These are phyloP conservation scores for Blastocystis sp. DNA, from an alignment of 352 stramenopile genomes.

Conservation along the genomic window DNA sequence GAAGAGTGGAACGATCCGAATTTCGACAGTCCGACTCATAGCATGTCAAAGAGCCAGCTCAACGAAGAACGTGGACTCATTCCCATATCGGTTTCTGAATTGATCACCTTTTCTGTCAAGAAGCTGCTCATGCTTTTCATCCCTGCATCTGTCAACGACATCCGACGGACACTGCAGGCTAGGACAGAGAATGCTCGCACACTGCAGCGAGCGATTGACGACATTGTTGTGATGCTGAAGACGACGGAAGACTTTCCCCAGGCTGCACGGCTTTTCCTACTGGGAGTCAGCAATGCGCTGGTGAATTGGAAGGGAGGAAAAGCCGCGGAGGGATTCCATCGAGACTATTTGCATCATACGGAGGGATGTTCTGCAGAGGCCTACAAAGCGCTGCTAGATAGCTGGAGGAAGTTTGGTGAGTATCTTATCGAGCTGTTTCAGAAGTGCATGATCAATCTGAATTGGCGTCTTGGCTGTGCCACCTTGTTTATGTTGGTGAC, in stretches of 20 bases:
- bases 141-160: not conserved
- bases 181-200: slow-evolving; percentile 33
- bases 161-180: not conserved
- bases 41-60: not conserved
- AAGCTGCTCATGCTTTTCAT: slow-evolving; percentile 24
- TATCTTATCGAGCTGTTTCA: slow-evolving; percentile 25
- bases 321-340: not conserved
- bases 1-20: not conserved
- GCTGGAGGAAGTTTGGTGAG: not conserved
- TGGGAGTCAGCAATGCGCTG: slow-evolving; percentile 9
- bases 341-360: slow-evolving; percentile 9
- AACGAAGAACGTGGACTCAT: not conserved
- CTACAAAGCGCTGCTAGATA: not conserved
- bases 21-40: not conserved
- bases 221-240: slow-evolving; percentile 26
- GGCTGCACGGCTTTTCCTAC: slow-evolving; percentile 23
- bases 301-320: not conserved
- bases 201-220: not conserved
- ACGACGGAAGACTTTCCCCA: slow-evolving; percentile 53
- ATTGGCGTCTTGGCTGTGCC: slow-evolving; percentile 10
- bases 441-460: not conserved
- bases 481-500: not conserved
- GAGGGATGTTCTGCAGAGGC: not conserved
- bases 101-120: slow-evolving; percentile 20
- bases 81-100: not conserved